These are phyloP conservation scores for Arthrobotrys conoides DNA, from an alignment of 2,329 filamentous ascomycete genomes.

Conservation along the genomic window DNA sequence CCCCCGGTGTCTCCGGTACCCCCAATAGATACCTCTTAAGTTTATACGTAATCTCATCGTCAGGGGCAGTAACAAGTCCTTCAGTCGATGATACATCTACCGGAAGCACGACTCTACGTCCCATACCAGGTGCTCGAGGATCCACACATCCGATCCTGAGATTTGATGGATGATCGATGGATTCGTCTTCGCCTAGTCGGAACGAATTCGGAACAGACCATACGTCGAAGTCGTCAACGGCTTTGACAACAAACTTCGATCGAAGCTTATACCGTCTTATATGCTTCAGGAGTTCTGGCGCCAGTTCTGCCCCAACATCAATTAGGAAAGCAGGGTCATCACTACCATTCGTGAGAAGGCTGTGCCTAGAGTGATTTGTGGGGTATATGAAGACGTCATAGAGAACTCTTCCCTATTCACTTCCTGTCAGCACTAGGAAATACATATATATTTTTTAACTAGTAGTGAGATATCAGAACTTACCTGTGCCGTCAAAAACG, in stretches of 20 bases:
- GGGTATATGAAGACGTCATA: conserved; percentile 94
- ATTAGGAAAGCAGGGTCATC: conserved; percentile 75
- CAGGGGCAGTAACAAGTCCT: conserved; percentile 62
- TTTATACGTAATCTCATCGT: conserved; percentile 76
- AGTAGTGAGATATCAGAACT: background rate
- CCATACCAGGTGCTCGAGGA: conserved; percentile 72
- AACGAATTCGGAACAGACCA: conserved; percentile 56
- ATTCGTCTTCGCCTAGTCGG: conserved; percentile 32
- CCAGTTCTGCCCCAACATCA: conserved; percentile 82
- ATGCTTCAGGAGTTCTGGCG: conserved; percentile 76
- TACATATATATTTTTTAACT: background rate
- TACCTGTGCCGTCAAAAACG: conserved; percentile 82
- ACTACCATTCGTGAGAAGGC: conserved; percentile 36
- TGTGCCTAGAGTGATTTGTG: conserved; percentile 66
- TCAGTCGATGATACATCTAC: conserved; percentile 63
- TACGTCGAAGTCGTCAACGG: conserved; percentile 75
- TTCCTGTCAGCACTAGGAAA: background rate
- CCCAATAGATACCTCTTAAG: conserved; percentile 84
- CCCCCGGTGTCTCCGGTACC: conserved; percentile 85
- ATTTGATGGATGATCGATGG: conserved; percentile 10
- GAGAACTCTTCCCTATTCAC: conserved; percentile 77
- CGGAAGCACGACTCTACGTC: conserved; percentile 70
- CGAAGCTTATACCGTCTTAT: conserved; percentile 88
- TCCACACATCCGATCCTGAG: conserved; percentile 68
- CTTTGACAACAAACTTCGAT: conserved; percentile 79